Percentiles rank a stretch among this genome's conserved stretches.
Conservation (phyloP, 306 rosid species). For the Ziziphus jujuba region DNA sequence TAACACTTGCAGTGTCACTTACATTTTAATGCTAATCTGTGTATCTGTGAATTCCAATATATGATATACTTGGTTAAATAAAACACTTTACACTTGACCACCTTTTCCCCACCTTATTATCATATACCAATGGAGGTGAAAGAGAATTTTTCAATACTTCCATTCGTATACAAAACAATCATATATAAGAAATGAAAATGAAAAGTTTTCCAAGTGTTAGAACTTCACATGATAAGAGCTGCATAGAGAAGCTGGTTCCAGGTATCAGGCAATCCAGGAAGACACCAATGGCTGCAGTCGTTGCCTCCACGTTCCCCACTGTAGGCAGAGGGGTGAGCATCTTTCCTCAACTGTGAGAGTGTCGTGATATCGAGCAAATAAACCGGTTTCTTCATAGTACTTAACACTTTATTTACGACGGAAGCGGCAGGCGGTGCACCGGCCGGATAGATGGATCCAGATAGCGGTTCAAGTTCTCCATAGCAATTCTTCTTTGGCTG, state of each 20-base stretch:
- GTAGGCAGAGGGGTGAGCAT: constrained; percentile 85
- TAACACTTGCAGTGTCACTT: constrained; percentile 23
- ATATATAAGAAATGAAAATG: constrained; percentile 17
- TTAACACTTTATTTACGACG: constrained; percentile 58
- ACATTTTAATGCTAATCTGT: constrained; percentile 13
- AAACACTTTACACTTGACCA: constrained; percentile 43
- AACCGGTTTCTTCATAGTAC: constrained; percentile 58
- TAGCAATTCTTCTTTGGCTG: constrained; percentile 63
- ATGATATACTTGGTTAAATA: constrained; percentile 25
- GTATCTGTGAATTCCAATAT: constrained; percentile 12
- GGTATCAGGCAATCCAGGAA: constrained; percentile 93
- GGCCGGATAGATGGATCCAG: constrained; percentile 76
- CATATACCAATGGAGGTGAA: constrained; percentile 19
- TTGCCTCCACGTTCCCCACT: constrained; percentile 60
- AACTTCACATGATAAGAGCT: constrained; percentile 48
- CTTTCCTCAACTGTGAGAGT: constrained; percentile 85
- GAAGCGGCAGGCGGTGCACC: constrained; percentile 75
- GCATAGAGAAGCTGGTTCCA: constrained; percentile 95
- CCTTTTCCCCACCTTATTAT: constrained; percentile 22
- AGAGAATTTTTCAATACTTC: constrained; percentile 24
- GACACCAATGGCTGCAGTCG: constrained; percentile 98
- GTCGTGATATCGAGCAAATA: constrained; percentile 82
- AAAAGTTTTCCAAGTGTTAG: not conserved
- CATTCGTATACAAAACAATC: constrained; percentile 8
- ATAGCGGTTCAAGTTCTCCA: constrained; percentile 67